phyloP scores from a whole-genome alignment of 345 rosid species.

The Eucalyptus curtisii region DNA sequence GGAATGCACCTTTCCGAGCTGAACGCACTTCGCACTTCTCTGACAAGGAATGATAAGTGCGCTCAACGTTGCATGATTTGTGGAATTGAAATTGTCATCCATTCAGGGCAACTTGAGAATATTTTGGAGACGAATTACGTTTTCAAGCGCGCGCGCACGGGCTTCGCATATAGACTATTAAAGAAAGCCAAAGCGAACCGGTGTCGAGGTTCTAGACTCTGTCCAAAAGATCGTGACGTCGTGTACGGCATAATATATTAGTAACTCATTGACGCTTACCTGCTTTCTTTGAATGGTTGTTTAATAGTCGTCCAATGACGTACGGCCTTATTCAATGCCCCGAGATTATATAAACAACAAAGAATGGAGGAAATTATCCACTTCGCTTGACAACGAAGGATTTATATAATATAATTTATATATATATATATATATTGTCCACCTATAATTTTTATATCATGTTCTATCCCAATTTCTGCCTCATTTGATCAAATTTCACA shows the following conservation, averaged over 20 bases:
- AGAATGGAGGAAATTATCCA: background rate
- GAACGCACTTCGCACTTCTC: background rate
- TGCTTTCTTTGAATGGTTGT: background rate
- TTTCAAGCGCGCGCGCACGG: background rate
- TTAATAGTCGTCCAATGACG: background rate
- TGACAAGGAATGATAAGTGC: background rate
- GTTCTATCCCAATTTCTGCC: background rate
- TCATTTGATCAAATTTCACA: background rate
- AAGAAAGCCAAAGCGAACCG: background rate
- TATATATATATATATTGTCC: background rate
- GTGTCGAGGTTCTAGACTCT: background rate
- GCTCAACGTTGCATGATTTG: background rate
- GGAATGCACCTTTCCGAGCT: background rate
- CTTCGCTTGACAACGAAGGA: background rate
- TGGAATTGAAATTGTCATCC: background rate
- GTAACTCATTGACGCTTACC: background rate
- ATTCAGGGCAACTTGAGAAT: background rate
- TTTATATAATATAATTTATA: background rate
- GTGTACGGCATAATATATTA: background rate
- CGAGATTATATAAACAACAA: background rate
- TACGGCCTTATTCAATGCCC: background rate
- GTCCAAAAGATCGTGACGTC: background rate
- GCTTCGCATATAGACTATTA: background rate
- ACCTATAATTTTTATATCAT: background rate
- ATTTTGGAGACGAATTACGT: background rate